Evolutionary conservation across 1,284 basidiomycete species (phyloP).

Genomic region (Trichosporon faecale): DNA sequence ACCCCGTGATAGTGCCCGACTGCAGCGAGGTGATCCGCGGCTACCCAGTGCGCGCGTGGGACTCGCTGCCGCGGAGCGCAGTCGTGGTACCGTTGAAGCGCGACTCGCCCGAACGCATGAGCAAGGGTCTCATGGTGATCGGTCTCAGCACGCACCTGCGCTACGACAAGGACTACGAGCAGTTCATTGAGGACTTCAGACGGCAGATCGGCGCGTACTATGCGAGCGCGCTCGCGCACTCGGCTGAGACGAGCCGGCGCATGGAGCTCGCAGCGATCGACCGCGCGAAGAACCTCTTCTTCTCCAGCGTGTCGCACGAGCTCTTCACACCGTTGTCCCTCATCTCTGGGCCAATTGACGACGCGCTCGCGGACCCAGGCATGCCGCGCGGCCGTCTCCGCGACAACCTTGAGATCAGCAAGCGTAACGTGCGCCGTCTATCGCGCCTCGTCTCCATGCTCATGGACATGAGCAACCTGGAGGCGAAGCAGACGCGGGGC

Average conservation of each 20-base stretch:
- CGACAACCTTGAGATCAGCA: conserved; percentile 44
- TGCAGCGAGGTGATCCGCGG: conserved; percentile 37
- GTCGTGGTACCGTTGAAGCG: conserved; percentile 50
- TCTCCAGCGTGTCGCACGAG: conserved; percentile 49
- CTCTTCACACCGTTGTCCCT: conserved; percentile 51
- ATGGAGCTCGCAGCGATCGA: conserved; percentile 52
- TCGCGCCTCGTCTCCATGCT: conserved; percentile 47
- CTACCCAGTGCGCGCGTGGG: conserved; percentile 48
- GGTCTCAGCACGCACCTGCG: conserved; percentile 48
- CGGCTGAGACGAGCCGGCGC: conserved; percentile 38
- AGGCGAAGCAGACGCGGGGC: conserved; percentile 42
- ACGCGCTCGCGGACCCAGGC: conserved; percentile 30
- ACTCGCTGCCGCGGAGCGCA: conserved; percentile 45
- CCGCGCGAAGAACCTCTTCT: conserved; percentile 48
- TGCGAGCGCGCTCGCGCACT: conserved; percentile 29
- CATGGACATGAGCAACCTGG: conserved; percentile 42
- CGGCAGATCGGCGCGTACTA: conserved; percentile 21
- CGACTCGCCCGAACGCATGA: conserved; percentile 43
- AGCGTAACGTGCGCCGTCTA: conserved; percentile 43
- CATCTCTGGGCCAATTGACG: conserved; percentile 45
- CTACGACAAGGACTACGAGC: conserved; percentile 47
- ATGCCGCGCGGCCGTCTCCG: conserved; percentile 33
- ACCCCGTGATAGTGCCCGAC: conserved; percentile 40
- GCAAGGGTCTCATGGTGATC: conserved; percentile 46
- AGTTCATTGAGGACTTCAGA: conserved; percentile 31